Evolutionary conservation across 2,329 filamentous ascomycete species (phyloP).

Genomic region (Monosporascus sp.): DNA sequence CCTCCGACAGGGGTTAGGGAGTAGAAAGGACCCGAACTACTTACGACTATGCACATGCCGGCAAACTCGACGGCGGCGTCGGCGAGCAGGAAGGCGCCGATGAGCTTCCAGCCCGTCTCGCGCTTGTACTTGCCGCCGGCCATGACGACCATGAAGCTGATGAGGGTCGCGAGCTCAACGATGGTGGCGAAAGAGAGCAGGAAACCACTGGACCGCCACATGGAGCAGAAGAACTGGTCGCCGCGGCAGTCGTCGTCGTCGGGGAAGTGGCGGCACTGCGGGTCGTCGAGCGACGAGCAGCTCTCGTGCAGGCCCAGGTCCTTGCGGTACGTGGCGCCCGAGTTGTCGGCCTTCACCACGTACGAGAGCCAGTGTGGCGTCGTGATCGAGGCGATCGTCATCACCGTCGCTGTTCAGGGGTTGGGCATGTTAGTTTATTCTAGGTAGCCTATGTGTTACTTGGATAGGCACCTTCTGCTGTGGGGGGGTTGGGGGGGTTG

Average conservation of each 20-base stretch:
- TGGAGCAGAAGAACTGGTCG: constrained; percentile 75
- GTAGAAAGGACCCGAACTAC: constrained; percentile 28
- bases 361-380: constrained; percentile 69
- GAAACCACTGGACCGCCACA: constrained; percentile 88
- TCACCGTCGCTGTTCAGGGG: constrained; percentile 52
- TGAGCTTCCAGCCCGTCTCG: constrained; percentile 75
- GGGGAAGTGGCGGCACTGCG: constrained; percentile 63
- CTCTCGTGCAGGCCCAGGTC: constrained; percentile 74
- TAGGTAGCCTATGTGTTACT: background rate
- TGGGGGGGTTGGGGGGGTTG: too few species aligned
- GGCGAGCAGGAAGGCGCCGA: constrained; percentile 59
- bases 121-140: constrained; percentile 73
- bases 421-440: constrained; percentile 17
- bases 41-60: constrained; percentile 78
- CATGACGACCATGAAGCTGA: constrained; percentile 73
- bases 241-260: constrained; percentile 61
- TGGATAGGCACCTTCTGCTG: too few species aligned
- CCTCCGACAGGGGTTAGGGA: too few species aligned
- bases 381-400: constrained; percentile 65
- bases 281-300: constrained; percentile 65
- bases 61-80: constrained; percentile 66
- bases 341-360: constrained; percentile 42
- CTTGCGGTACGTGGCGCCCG: constrained; percentile 44
- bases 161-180: constrained; percentile 74
- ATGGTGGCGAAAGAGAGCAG: constrained; percentile 79